A percentile compares a stretch with the other conserved stretches of the same genome.
These are phyloP conservation scores for Andrographis paniculata DNA, from an alignment of 305 asterid genomes.

Conservation along the genomic window DNA sequence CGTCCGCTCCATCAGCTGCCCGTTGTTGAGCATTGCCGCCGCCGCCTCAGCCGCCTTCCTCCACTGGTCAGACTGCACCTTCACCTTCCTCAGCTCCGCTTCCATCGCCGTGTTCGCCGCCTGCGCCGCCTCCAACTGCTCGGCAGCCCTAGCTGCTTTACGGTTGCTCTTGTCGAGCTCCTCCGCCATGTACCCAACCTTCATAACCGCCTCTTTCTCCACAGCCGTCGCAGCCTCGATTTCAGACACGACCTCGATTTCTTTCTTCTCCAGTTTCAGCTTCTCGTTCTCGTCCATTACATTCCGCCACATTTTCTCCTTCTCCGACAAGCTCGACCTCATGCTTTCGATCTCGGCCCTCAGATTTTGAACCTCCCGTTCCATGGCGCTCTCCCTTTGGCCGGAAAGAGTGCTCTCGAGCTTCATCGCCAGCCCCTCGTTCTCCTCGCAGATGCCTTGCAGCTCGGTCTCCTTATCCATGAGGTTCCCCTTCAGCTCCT, in stretches of 20 bases:
- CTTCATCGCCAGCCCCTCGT: conserved; percentile 38
- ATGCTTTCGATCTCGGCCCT: conserved; percentile 28
- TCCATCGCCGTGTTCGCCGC: conserved; percentile 58
- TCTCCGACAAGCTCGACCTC: conserved; percentile 31
- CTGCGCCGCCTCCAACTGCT: conserved; percentile 52
- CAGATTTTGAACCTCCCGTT: conserved; percentile 31
- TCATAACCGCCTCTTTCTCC: conserved; percentile 43
- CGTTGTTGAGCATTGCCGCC: conserved; percentile 55
- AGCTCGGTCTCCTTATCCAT: conserved; percentile 84
- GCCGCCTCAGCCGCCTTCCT: conserved; percentile 82
- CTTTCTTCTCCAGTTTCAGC: conserved; percentile 27
- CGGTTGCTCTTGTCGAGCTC: conserved; percentile 44
- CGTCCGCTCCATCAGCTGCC: conserved; percentile 46
- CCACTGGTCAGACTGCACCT: conserved; percentile 73
- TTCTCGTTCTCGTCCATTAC: conserved; percentile 34
- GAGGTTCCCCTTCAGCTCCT: conserved; percentile 63
- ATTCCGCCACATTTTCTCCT: conserved; percentile 35
- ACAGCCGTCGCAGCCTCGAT: conserved; percentile 33
- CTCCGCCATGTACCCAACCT: conserved; percentile 34
- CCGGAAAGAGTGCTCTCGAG: conserved; percentile 29
- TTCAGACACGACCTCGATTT: conserved; percentile 18
- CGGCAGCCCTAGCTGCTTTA: conserved; percentile 31
- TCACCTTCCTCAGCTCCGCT: conserved; percentile 47
- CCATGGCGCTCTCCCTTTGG: conserved; percentile 31
- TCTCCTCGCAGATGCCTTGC: conserved; percentile 73